Base-by-base conservation (phyloP, 306 rosid species). In the Acacia melanoxylon region DNA sequence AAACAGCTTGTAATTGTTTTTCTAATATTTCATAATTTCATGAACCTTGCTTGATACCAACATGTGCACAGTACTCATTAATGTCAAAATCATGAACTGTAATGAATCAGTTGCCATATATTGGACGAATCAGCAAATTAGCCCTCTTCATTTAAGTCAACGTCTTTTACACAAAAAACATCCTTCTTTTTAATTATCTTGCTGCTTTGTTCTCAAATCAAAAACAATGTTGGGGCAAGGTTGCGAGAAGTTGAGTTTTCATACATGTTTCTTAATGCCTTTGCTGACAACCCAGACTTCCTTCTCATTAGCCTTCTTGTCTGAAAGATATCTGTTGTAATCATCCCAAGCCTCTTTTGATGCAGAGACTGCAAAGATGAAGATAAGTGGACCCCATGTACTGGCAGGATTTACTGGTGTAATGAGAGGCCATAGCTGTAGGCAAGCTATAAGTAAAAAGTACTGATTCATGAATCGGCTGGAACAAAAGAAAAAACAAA, bases 381-480 rank as follows among this genome's bases (percentile, higher is more conserved):
- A 95, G 59, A 95, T 90, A 86, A 95, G 99, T 14, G 99, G 99
- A 82, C 99, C 99, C 99, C 99, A 95, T 51, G 99, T 95, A 80
- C 99, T 95, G 81, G 98, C 99, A 67, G 99, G 99, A 89, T 95
- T 95, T 72, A 95, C 99, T 25, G 99, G 99, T 81, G 99, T 95
- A 24, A 95, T 95, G 75, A 95, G 98, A 44, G 99, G 85, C 99
- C 99, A 95, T 67, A 95, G 85, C 90, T 95, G 99, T 86, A 95
- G 94, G 89, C 99, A 95, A 40, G 99, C 99, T 86, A 95, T 95
- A 84, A 95, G 85, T 90, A 95, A 87, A 91, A 95, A 95, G 90
- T 95, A 95, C 89, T 93, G 99, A 87, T 95, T 95, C 99, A 95
- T 95, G 90, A 95, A 95, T 80, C 99, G 98, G 92, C 99, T 95